Conservation (phyloP, 805 yeast genomes). For the Starmerella floricola region DNA sequence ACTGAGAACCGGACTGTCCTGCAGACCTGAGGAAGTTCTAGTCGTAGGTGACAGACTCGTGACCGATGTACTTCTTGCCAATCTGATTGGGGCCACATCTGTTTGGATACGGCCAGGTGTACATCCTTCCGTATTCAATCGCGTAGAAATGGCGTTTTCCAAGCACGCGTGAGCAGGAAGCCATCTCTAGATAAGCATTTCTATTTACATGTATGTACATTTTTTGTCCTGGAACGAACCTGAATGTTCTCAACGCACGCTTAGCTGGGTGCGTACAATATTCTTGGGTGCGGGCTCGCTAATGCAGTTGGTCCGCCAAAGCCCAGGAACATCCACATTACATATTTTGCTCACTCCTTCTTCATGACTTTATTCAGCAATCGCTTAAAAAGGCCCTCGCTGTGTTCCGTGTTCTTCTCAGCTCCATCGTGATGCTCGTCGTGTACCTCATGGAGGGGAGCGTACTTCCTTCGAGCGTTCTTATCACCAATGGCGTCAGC, state of each 20-base stretch:
- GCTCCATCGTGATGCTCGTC: conserved; percentile 14
- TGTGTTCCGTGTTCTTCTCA: background rate
- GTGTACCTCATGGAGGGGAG: conserved; percentile 21
- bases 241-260: no score
- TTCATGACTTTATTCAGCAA: conserved; percentile 27
- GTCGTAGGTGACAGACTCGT: conserved; percentile 83
- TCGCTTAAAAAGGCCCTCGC: conserved; percentile 28
- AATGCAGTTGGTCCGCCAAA: background rate
- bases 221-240: no score
- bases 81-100: conserved; percentile 77
- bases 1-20: conserved; percentile 46
- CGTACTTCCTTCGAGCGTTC: conserved; percentile 57
- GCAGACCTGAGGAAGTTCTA: conserved; percentile 51
- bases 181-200: background rate
- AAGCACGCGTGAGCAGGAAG: no score
- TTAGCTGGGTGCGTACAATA: no score
- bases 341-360: conserved; percentile 16
- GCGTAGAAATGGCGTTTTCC: conserved; percentile 19
- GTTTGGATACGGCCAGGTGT: conserved; percentile 81
- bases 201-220: background rate
- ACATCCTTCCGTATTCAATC: conserved; percentile 19
- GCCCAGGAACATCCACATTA: no score
- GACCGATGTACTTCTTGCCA: conserved; percentile 90
- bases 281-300: background rate
- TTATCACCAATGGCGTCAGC: conserved; percentile 82